Conservation (phyloP, 352 stramenopile genomes). For the Phytophthora pseudosyringae region DNA sequence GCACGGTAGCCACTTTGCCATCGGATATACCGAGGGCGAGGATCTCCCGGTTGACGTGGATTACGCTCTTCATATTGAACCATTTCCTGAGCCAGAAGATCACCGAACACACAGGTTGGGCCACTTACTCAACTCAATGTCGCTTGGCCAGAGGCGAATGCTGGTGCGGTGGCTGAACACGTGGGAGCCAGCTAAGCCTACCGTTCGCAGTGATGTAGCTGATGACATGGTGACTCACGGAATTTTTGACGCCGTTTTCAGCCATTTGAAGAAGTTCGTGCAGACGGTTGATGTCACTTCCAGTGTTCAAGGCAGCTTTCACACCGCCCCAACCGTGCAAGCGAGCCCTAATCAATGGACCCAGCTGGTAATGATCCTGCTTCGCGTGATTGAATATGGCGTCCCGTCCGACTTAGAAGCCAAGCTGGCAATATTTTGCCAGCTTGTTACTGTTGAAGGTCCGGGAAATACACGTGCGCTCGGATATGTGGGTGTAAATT, state of each 20-base stretch:
- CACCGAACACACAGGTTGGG: neutral
- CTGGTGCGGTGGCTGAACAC: neutral
- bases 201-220: neutral
- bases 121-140: slow-evolving; percentile 1
- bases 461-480: neutral
- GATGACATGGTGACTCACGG: neutral
- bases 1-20: neutral
- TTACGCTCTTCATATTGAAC: neutral
- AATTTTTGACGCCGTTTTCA: neutral
- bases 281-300: neutral
- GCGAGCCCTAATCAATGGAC: neutral
- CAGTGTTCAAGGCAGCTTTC: neutral
- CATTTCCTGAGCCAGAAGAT: slow-evolving; percentile 1
- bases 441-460: neutral
- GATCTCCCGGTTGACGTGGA: neutral
- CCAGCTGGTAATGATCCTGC: neutral
- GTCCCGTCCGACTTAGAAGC: neutral
- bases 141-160: neutral
- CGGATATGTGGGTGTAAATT: neutral
- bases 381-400: neutral
- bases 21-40: neutral
- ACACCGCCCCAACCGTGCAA: neutral
- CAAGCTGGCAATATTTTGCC: neutral
- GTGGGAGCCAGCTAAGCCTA: neutral
- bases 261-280: neutral